phyloP scores from a whole-genome alignment of 352 stramenopile genomes.

The Globisporangium lucens region DNA sequence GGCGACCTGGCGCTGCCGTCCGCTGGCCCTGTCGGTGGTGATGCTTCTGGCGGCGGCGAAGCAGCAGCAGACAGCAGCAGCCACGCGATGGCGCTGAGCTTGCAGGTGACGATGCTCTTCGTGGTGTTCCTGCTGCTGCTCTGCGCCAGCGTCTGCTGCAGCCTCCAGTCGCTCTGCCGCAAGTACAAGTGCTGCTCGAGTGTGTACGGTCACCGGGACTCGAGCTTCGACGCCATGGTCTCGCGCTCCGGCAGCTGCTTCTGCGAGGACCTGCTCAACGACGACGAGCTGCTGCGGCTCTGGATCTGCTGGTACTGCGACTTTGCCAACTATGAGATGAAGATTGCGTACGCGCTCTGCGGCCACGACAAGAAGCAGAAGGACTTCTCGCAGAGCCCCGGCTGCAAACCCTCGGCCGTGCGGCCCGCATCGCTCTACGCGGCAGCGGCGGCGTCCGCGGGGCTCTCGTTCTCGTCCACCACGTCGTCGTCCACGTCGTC shows the following conservation, averaged over 20 bases:
- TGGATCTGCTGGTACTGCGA: conserved; percentile 56
- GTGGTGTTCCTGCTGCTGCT: conserved; percentile 38
- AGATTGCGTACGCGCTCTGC: conserved; percentile 45
- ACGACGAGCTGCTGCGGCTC: conserved; percentile 47
- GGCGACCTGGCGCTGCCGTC: neutral
- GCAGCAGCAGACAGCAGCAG: neutral
- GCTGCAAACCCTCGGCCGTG: conserved; percentile 27
- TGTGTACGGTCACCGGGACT: conserved; percentile 10
- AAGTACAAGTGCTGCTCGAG: conserved; percentile 24
- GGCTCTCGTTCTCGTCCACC: conserved; percentile 25
- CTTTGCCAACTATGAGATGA: conserved; percentile 63
- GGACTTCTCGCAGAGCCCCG: conserved; percentile 16
- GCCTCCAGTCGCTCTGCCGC: conserved; percentile 32
- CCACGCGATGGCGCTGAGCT: conserved; percentile 7
- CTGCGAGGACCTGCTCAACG: conserved; percentile 44
- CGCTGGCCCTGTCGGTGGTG: neutral
- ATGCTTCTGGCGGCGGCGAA: neutral
- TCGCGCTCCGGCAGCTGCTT: conserved; percentile 30
- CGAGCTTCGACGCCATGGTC: conserved; percentile 24
- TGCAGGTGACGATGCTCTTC: conserved; percentile 31
- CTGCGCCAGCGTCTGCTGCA: conserved; percentile 25
- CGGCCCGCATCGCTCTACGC: conserved; percentile 28
- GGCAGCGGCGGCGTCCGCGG: conserved; percentile 22
- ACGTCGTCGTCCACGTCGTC: conserved; percentile 18
- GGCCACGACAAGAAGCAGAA: conserved; percentile 38